These are phyloP conservation scores for Xerocomellus dryophilus DNA, from an alignment of 768 basidiomycete genomes.

Conservation along the genomic window DNA sequence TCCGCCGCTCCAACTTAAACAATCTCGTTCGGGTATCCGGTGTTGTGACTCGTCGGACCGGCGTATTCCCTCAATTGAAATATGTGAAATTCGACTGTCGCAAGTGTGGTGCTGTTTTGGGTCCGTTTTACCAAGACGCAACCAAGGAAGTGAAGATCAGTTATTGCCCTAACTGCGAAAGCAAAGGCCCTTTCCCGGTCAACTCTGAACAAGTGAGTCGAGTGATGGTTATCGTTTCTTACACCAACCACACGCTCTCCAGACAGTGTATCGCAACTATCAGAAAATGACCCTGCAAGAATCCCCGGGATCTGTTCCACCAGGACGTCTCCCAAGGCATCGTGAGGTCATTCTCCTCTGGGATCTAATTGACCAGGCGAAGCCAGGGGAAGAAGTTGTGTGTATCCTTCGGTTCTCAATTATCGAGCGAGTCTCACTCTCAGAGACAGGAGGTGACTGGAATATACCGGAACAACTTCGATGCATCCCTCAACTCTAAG, in stretches of 20 bases:
- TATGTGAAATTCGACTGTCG: slow-evolving; percentile 98
- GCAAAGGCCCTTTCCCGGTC: slow-evolving; percentile 91
- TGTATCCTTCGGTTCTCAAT: slow-evolving; percentile 30
- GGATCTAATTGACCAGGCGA: slow-evolving; percentile 97
- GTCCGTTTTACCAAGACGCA: slow-evolving; percentile 98
- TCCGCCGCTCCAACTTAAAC: slow-evolving; percentile 89
- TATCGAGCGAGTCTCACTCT: slow-evolving; percentile 7
- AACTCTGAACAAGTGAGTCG: slow-evolving; percentile 87
- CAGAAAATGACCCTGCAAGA: slow-evolving; percentile 99
- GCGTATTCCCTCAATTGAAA: slow-evolving; percentile 99
- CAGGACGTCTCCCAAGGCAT: slow-evolving; percentile 94
- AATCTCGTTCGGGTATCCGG: slow-evolving; percentile 93
- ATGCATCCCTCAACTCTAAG: slow-evolving; percentile 95
- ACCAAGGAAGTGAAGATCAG: slow-evolving; percentile 91
- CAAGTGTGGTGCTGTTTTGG: slow-evolving; percentile 90
- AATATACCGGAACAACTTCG: slow-evolving; percentile 98
- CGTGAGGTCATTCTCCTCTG: slow-evolving; percentile 95
- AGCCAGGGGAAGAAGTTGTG: slow-evolving; percentile 97
- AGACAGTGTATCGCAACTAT: slow-evolving; percentile 98
- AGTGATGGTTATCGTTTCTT: neutral
- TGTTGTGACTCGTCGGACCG: slow-evolving; percentile 91
- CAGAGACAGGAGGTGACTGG: slow-evolving; percentile 86
- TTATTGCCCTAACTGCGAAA: slow-evolving; percentile 92
- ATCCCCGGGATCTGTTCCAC: slow-evolving; percentile 95
- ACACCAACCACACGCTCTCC: neutral